Conservation (phyloP, 1,284 basidiomycete species). For the Leucoagaricus sp. region DNA sequence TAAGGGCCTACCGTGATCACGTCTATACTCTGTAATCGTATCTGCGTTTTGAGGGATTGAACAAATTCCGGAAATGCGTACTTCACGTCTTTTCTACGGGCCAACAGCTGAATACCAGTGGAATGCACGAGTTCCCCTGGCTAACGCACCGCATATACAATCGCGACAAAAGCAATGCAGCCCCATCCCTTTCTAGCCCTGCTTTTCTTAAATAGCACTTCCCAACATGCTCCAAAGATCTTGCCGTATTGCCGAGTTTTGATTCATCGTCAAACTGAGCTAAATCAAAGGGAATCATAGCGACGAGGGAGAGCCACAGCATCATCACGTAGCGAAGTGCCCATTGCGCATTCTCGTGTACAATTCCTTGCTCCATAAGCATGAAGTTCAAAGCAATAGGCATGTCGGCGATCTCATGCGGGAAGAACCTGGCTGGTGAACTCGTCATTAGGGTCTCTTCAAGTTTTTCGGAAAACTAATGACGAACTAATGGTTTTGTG, state of each 20-base stretch:
- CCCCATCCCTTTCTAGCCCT: constrained; percentile 84
- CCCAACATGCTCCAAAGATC: constrained; percentile 58
- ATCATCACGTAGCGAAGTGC: constrained; percentile 82
- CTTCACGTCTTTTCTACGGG: constrained; percentile 61
- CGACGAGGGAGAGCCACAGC: constrained; percentile 92
- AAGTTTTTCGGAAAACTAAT: constrained; percentile 4
- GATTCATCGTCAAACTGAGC: constrained; percentile 75
- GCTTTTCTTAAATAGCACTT: constrained; percentile 64
- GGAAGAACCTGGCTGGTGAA: constrained; percentile 81
- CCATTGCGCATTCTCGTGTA: constrained; percentile 61
- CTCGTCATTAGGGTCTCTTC: constrained; percentile 20
- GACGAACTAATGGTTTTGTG: constrained; percentile 89
- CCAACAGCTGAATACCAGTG: constrained; percentile 7
- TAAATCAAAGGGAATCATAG: constrained; percentile 93
- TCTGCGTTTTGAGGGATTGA: constrained; percentile 40
- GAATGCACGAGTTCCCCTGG: background rate
- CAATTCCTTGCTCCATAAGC: constrained; percentile 47
- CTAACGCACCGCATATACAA: constrained; percentile 72
- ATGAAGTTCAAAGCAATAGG: constrained; percentile 74
- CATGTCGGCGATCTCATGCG: constrained; percentile 86
- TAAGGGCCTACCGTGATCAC: constrained; percentile 51
- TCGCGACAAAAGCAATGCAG: constrained; percentile 69
- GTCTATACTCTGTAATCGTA: constrained; percentile 38
- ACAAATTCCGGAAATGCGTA: constrained; percentile 55
- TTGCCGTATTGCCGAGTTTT: constrained; percentile 49